Conservation (phyloP, 2,329 filamentous ascomycete genomes). For the Aspergillus terreus region DNA sequence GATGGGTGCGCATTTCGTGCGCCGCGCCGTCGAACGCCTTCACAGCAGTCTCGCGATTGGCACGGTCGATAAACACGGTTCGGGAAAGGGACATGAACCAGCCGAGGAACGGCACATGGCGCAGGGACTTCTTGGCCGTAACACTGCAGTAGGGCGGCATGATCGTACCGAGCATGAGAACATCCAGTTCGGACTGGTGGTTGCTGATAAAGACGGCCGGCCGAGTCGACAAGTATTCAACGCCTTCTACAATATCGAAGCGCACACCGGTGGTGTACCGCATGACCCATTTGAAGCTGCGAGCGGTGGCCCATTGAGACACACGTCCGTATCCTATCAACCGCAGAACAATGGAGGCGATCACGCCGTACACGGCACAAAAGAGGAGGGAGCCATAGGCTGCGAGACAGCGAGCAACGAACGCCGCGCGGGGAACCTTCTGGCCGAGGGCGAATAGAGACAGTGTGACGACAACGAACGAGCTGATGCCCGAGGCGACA, state of each 20-base stretch:
- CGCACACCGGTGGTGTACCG: constrained; percentile 68
- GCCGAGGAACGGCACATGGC: constrained; percentile 76
- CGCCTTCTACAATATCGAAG: constrained; percentile 68
- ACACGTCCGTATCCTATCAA: constrained; percentile 68
- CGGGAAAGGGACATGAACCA: constrained; percentile 92
- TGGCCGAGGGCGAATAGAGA: constrained; percentile 43
- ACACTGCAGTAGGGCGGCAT: constrained; percentile 92
- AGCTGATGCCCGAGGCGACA: constrained; percentile 57
- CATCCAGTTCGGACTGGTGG: constrained; percentile 94
- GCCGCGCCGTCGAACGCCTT: constrained; percentile 83
- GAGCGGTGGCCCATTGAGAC: constrained; percentile 79
- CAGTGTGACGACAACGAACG: constrained; percentile 60
- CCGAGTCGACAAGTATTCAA: constrained; percentile 61
- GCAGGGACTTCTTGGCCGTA: constrained; percentile 83
- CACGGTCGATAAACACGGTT: constrained; percentile 91
- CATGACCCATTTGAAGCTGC: constrained; percentile 79
- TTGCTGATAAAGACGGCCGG: constrained; percentile 92
- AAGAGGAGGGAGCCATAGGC: constrained; percentile 43
- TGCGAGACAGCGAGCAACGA: constrained; percentile 44
- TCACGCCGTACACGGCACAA: constrained; percentile 68
- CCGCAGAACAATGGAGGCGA: constrained; percentile 69
- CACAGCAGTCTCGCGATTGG: constrained; percentile 76
- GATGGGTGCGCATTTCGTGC: constrained; percentile 67
- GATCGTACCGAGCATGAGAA: constrained; percentile 81
- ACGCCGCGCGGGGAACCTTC: constrained; percentile 42